Conservation (phyloP, 352 stramenopile species). For the Aphanomyces euteiches region DNA sequence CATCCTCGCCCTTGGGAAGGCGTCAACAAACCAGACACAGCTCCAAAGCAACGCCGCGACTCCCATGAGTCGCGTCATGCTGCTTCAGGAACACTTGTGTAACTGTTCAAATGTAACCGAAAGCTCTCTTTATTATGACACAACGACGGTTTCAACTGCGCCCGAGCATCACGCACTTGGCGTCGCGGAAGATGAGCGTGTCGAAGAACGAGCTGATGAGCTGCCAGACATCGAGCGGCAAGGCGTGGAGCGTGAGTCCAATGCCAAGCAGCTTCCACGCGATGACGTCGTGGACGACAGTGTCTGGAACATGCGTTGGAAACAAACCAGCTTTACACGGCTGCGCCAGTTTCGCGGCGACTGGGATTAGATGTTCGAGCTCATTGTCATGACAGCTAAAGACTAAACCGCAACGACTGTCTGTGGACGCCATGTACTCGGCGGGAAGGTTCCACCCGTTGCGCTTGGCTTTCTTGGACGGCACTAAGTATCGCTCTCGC, state of each 20-base stretch:
- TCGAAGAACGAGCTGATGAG: no score
- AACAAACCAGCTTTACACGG: slow-evolving; percentile 12
- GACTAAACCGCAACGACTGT: slow-evolving; percentile 1
- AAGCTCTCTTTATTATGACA: no score
- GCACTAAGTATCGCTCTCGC: not conserved
- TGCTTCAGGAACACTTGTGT: no score
- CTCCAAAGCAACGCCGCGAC: no score
- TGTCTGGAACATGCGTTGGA: not conserved
- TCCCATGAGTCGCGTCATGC: no score
- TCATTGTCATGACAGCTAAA: slow-evolving; percentile 4
- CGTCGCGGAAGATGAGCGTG: no score
- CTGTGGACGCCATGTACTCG: slow-evolving; percentile 10
- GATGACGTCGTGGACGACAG: slow-evolving; percentile 7
- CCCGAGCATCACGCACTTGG: no score
- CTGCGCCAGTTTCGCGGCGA: slow-evolving; percentile 9
- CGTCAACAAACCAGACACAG: no score
- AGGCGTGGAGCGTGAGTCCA: not conserved
- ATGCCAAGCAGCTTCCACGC: not conserved
- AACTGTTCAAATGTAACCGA: no score
- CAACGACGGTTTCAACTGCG: no score
- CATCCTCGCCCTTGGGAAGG: no score
- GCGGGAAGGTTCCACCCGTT: not conserved
- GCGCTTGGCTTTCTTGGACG: not conserved
- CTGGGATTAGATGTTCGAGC: slow-evolving; percentile 2
- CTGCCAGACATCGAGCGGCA: no score